Base-by-base conservation (phyloP, 2,329 filamentous ascomycete genomes). In the Chaetomiaceae sp. region DNA sequence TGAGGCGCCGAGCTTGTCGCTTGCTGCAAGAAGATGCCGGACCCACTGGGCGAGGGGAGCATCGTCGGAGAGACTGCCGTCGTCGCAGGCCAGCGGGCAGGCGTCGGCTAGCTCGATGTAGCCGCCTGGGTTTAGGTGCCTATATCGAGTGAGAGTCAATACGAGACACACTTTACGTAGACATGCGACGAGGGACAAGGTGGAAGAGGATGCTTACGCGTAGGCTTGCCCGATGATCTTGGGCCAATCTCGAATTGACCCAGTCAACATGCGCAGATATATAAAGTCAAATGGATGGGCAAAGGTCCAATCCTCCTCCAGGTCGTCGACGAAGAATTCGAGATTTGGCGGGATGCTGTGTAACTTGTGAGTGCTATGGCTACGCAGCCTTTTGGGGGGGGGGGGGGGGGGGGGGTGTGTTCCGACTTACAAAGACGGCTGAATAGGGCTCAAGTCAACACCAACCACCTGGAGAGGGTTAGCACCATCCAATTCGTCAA, bases 371-470 rank as follows among this genome's bases (percentile, higher is more conserved):
- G 53, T 23, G 3, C 8, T 18, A 16, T 27, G 23, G 13, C 27
- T 7, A 20, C 5, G 25, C 4, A 13, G n/a, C n/a, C n/a, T n/a
- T n/a, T n/a, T n/a, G n/a, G n/a, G n/a, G n/a, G n/a, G n/a, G n/a
- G n/a, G n/a, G n/a, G n/a, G n/a, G n/a, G n/a, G n/a, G n/a, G n/a
- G n/a, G n/a, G n/a, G n/a, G n/a, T n/a, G n/a, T n/a, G n/a, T n/a
- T n/a, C n/a, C 8, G 16, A 48, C 54, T 38, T 33, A 59, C 57
- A 57, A 67, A 11, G 53, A 48, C 2, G 66, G 67, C 41, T 70
- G 67, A 37, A 69, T 69, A 13, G 67, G 65, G 34, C 66, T 67
- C 9, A 72, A 59, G 55, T 72, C 70, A 5, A 66, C 60, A 1
- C 69, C 68, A 3, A 65, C 40, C 2, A 70, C 63, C 20, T 62